Percentiles rank a stretch among this genome's conserved stretches.
Conservation (phyloP, 768 basidiomycete genomes). For the Dentipellis fragilis region DNA sequence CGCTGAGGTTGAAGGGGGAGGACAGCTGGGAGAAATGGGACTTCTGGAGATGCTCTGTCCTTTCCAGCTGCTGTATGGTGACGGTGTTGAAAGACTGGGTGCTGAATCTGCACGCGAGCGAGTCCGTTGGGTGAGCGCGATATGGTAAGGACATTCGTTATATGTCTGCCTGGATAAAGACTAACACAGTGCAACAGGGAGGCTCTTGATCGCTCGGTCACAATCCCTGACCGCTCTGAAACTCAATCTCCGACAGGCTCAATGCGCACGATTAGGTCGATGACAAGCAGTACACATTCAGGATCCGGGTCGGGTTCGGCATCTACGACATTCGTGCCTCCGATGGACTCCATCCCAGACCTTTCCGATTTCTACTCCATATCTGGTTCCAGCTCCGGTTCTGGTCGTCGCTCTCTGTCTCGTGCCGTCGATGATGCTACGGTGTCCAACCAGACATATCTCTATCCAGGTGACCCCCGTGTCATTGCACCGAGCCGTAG, state of each 20-base stretch:
- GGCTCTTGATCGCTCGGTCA: constrained; percentile 55
- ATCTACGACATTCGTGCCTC: constrained; percentile 71
- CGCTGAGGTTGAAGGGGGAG: constrained; percentile 28
- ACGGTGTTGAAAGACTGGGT: constrained; percentile 81
- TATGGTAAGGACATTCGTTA: constrained; percentile 48
- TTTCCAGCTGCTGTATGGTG: constrained; percentile 84
- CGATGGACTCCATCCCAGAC: constrained; percentile 59
- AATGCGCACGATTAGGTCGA: constrained; percentile 60
- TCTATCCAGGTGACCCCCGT: constrained; percentile 65
- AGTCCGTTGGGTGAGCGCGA: constrained; percentile 84
- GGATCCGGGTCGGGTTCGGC: constrained; percentile 63
- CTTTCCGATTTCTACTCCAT: constrained; percentile 50
- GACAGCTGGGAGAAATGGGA: constrained; percentile 22
- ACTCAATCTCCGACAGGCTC: constrained; percentile 47
- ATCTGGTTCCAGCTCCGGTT: constrained; percentile 32
- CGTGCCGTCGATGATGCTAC: constrained; percentile 69
- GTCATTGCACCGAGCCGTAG: constrained; percentile 62
- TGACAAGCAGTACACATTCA: constrained; percentile 30
- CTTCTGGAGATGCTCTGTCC: constrained; percentile 74
- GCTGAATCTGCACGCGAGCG: constrained; percentile 83
- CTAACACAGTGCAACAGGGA: constrained; percentile 43
- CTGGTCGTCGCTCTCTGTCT: constrained; percentile 39
- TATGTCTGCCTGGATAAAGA: neutral
- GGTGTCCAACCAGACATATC: constrained; percentile 52
- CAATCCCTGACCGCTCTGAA: constrained; percentile 36